A percentile compares a stretch with the other conserved stretches of the same genome.
phyloP scores from a whole-genome alignment of 1,139 yeast genomes.

The Suhomyces maxii region DNA sequence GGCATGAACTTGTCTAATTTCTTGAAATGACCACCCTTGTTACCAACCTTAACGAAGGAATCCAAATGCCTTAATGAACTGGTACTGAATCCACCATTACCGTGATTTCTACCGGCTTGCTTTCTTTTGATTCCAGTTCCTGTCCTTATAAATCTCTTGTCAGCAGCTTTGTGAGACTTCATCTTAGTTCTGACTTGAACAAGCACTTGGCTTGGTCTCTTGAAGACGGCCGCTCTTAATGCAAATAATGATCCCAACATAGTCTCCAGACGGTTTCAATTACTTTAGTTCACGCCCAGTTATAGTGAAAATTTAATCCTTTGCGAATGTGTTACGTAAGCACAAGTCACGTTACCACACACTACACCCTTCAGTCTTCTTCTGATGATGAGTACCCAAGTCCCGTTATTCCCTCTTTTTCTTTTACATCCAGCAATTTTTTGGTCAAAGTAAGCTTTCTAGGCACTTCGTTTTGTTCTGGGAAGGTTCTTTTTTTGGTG shows the following conservation, averaged over 20 bases:
- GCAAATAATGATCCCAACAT: conserved; percentile 13
- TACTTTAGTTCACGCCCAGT: background rate
- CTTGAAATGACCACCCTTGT: conserved; percentile 49
- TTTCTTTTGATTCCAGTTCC: conserved; percentile 54
- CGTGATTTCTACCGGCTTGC: conserved; percentile 88
- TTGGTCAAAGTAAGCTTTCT: conserved; percentile 1
- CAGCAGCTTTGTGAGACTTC: conserved; percentile 75
- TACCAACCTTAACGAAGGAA: conserved; percentile 59
- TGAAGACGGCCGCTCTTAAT: conserved; percentile 5
- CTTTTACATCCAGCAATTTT: background rate
- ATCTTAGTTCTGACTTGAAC: conserved; percentile 50
- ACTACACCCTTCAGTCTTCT: background rate
- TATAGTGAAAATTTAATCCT: conserved; percentile 5
- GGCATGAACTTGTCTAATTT: conserved; percentile 44
- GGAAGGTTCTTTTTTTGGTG: background rate
- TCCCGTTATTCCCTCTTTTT: background rate
- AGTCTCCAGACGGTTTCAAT: background rate
- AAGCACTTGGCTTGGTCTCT: conserved; percentile 15
- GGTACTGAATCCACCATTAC: conserved; percentile 84
- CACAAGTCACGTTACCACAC: conserved; percentile 1
- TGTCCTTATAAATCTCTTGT: conserved; percentile 35
- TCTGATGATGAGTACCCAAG: conserved; percentile 5
- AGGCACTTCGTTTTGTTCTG: background rate
- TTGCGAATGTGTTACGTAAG: background rate
- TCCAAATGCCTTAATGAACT: conserved; percentile 63